These are phyloP conservation scores for Astrocystis sublimbata DNA, from an alignment of 495 filamentous ascomycete species.

Conservation along the genomic window DNA sequence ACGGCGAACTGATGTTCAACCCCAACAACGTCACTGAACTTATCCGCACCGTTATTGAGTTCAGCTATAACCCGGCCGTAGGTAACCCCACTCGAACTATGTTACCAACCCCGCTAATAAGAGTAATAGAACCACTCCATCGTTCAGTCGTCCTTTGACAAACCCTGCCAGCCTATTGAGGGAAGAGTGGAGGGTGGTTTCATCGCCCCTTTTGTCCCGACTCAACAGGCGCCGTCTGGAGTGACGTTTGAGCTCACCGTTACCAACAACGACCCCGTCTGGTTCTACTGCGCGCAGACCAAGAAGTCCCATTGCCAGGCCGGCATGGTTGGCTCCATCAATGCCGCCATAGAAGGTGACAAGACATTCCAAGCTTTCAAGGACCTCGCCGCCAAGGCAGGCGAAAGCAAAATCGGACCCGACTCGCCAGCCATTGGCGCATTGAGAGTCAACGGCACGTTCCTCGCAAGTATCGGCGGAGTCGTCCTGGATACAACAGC, in stretches of 20 bases:
- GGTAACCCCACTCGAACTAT: conserved; percentile 7
- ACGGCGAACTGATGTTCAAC: conserved; percentile 34
- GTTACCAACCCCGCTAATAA: not conserved
- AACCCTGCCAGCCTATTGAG: conserved; percentile 41
- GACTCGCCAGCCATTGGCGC: conserved; percentile 37
- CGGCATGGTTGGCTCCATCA: conserved; percentile 47
- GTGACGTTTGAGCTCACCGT: conserved; percentile 48
- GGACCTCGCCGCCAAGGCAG: conserved; percentile 35
- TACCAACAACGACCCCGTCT: conserved; percentile 51
- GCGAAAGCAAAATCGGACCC: conserved; percentile 41
- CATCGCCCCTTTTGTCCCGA: conserved; percentile 48
- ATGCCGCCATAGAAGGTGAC: conserved; percentile 33
- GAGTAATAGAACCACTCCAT: conserved; percentile 41
- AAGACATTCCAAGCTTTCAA: conserved; percentile 45
- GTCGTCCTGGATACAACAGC: conserved; percentile 27
- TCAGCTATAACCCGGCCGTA: conserved; percentile 37
- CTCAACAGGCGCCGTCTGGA: conserved; percentile 31
- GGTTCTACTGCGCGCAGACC: conserved; percentile 61
- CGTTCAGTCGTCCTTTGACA: conserved; percentile 42
- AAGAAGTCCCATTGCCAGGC: conserved; percentile 44
- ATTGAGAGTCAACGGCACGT: conserved; percentile 38
- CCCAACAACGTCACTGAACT: conserved; percentile 42
- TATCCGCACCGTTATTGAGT: conserved; percentile 38
- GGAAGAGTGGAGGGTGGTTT: conserved; percentile 35
- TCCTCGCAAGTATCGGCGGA: conserved; percentile 29